Conservation (phyloP, 805 yeast species). For the Geotrichum ghanense region DNA sequence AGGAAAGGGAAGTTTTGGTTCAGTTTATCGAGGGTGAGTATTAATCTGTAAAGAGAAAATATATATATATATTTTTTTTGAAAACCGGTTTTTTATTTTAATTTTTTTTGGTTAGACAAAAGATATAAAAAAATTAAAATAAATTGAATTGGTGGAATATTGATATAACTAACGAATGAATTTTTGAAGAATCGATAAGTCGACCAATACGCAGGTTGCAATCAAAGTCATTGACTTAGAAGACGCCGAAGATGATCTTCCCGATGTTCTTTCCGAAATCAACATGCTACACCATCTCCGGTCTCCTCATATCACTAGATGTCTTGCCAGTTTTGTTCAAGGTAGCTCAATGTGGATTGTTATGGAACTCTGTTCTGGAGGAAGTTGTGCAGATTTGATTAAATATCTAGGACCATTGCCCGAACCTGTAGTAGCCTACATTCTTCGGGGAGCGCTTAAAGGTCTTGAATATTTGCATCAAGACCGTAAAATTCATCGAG, state of each 20-base stretch:
- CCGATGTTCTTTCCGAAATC: conserved; percentile 64
- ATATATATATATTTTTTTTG: neutral
- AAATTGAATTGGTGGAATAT: too few species aligned
- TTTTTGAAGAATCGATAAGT: conserved; percentile 22
- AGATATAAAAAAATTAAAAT: too few species aligned
- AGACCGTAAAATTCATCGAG: conserved; percentile 74
- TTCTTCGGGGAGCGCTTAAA: conserved; percentile 48
- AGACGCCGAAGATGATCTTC: conserved; percentile 63
- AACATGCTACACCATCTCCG: conserved; percentile 55
- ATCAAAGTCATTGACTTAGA: conserved; percentile 81
- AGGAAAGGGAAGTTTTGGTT: conserved; percentile 19
- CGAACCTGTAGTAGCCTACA: conserved; percentile 51
- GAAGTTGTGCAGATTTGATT: conserved; percentile 67
- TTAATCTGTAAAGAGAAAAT: neutral
- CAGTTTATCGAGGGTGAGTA: conserved; percentile 13
- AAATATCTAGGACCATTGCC: conserved; percentile 40
- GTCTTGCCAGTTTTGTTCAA: conserved; percentile 45
- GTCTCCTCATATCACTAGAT: conserved; percentile 50
- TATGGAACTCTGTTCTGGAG: conserved; percentile 95
- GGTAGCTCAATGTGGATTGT: conserved; percentile 74
- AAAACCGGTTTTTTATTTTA: neutral
- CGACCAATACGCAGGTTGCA: conserved; percentile 47
- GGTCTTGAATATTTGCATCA: conserved; percentile 72
- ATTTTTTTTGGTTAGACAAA: too few species aligned
- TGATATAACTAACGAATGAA: conserved; percentile 4